phyloP scores from a whole-genome alignment of 1,284 basidiomycete genomes.

The Caloboletus firmus region DNA sequence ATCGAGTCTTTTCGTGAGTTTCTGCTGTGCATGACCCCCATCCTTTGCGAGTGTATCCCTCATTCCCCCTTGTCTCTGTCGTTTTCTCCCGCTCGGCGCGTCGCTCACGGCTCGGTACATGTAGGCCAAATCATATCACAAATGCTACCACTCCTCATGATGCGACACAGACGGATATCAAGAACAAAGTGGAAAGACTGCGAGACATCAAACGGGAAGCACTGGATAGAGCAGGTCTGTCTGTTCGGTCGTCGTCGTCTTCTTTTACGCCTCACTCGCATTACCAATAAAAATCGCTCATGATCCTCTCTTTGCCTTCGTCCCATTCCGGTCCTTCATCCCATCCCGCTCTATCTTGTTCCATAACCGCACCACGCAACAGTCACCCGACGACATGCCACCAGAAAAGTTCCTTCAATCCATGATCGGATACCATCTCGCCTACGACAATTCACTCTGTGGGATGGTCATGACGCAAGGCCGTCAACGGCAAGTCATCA shows the following conservation, averaged over 20 bases:
- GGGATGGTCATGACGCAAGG: slow-evolving; percentile 84
- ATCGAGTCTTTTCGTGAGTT: slow-evolving; percentile 65
- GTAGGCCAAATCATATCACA: slow-evolving; percentile 67
- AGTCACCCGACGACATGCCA: slow-evolving; percentile 51
- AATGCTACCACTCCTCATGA: slow-evolving; percentile 79
- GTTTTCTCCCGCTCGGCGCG: background rate
- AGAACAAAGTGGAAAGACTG: slow-evolving; percentile 69
- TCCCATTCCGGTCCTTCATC: background rate
- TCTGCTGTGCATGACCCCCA: background rate
- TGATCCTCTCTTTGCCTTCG: background rate
- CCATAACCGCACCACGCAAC: background rate
- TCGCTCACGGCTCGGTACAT: background rate
- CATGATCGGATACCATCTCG: slow-evolving; percentile 77
- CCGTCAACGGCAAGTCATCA: slow-evolving; percentile 66
- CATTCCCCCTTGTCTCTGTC: background rate
- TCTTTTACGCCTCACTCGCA: background rate
- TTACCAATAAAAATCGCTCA: slow-evolving; percentile 1
- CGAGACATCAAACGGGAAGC: slow-evolving; percentile 61
- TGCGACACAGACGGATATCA: slow-evolving; percentile 77
- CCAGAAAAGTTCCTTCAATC: slow-evolving; percentile 62
- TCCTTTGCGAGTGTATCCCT: background rate
- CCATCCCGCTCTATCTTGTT: no score
- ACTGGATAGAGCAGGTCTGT: slow-evolving; percentile 77
- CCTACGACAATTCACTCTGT: slow-evolving; percentile 64
- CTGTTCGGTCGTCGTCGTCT: background rate